Evolutionary conservation across 768 basidiomycete genomes (phyloP).

Genomic region (Phylloporus sp.): DNA sequence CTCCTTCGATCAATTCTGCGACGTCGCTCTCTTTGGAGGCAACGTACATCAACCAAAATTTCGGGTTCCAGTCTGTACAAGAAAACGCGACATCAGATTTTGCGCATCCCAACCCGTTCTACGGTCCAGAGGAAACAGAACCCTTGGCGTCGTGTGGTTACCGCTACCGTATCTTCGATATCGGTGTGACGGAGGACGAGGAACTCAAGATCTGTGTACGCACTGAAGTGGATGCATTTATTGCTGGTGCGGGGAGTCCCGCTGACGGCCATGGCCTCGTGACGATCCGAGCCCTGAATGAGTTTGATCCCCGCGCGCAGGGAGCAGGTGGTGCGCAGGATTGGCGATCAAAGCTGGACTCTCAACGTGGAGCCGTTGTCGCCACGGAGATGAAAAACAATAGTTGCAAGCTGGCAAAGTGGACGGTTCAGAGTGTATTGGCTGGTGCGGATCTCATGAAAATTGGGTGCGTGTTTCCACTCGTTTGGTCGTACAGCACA

Average conservation of each 20-base stretch:
- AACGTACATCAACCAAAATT: constrained; percentile 98
- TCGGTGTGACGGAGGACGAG: constrained; percentile 87
- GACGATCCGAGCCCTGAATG: constrained; percentile 93
- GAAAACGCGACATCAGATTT: constrained; percentile 73
- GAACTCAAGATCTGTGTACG: constrained; percentile 88
- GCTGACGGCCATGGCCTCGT: constrained; percentile 72
- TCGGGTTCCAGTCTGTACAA: constrained; percentile 90
- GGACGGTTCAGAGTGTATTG: constrained; percentile 92
- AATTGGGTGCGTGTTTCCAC: constrained; percentile 70
- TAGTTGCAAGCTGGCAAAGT: constrained; percentile 94
- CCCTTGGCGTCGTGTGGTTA: constrained; percentile 96
- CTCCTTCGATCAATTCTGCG: constrained; percentile 86
- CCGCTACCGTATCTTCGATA: constrained; percentile 92
- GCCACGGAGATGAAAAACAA: constrained; percentile 99
- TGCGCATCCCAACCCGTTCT: constrained; percentile 91
- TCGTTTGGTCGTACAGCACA: not conserved
- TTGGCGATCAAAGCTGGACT: constrained; percentile 96
- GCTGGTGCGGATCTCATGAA: constrained; percentile 97
- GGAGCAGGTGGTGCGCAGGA: constrained; percentile 97
- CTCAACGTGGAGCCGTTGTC: constrained; percentile 94
- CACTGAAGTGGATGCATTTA: constrained; percentile 93
- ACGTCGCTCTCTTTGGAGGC: constrained; percentile 94
- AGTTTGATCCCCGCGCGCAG: constrained; percentile 88
- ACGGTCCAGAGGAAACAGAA: constrained; percentile 88
- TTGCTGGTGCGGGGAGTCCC: constrained; percentile 56